A percentile compares a stretch with the other conserved stretches of the same genome.
Evolutionary conservation across 306 rosid species (phyloP).

Genomic region (Vigna trinervia): DNA sequence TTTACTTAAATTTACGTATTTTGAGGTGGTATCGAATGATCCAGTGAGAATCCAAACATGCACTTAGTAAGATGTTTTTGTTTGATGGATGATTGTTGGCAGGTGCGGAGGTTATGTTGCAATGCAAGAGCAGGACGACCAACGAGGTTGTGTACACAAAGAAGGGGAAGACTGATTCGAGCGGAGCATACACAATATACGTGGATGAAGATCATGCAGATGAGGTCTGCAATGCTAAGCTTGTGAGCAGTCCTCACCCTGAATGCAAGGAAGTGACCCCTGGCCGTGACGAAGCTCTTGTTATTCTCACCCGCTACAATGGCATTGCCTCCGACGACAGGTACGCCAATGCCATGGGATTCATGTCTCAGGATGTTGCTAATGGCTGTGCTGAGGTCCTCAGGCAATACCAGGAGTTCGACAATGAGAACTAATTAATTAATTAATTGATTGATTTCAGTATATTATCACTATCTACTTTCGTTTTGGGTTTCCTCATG

Average conservation of each 20-base stretch:
- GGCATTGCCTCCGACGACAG: conserved; percentile 74
- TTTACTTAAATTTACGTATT: background rate
- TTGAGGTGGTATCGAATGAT: background rate
- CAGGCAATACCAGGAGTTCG: conserved; percentile 69
- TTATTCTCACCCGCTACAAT: conserved; percentile 74
- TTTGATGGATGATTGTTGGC: background rate
- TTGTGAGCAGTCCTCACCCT: conserved; percentile 65
- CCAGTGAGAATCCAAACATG: background rate
- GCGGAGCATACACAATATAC: conserved; percentile 60
- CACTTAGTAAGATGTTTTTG: background rate
- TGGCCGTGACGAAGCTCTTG: conserved; percentile 85
- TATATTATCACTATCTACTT: background rate
- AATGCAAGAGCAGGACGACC: conserved; percentile 64
- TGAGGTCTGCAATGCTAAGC: conserved; percentile 71
- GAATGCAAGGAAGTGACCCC: conserved; percentile 54
- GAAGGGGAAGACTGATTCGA: conserved; percentile 62
- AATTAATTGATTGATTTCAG: conserved; percentile 40
- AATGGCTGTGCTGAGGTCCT: conserved; percentile 72
- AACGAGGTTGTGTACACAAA: conserved; percentile 56
- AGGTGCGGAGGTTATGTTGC: conserved; percentile 84
- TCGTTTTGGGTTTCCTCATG: conserved; percentile 28
- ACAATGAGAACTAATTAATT: conserved; percentile 51
- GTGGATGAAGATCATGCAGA: conserved; percentile 73
- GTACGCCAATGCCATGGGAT: conserved; percentile 76
- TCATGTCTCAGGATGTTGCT: conserved; percentile 50